These are phyloP conservation scores for Sporothrix brasiliensis DNA, from an alignment of 2,329 filamentous ascomycete species.

Conservation along the genomic window DNA sequence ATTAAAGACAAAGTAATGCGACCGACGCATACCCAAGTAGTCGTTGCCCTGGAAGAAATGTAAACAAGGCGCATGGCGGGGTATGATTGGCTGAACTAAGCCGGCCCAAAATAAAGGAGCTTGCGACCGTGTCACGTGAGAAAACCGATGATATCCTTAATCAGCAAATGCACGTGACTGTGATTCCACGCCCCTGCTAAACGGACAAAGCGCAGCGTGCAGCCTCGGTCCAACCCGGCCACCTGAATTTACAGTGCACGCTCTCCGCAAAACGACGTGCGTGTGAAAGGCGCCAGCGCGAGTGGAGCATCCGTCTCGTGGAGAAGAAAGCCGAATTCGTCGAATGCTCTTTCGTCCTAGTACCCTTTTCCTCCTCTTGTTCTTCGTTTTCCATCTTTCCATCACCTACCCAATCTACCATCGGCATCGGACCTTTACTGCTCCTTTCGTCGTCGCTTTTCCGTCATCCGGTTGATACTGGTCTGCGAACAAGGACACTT, in stretches of 20 bases:
- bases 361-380: not conserved
- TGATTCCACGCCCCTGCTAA: not conserved
- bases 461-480: not conserved
- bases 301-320: constrained; percentile 22
- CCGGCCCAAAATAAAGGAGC: constrained; percentile 3
- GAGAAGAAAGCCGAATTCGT: constrained; percentile 13
- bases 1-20: constrained; percentile 24
- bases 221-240: constrained; percentile 41
- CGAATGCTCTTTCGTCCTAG: not conserved
- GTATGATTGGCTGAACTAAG: constrained; percentile 34
- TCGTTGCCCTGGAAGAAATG: constrained; percentile 35
- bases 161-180: constrained; percentile 28
- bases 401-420: constrained; percentile 6
- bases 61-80: constrained; percentile 36
- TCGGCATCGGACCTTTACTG: not conserved
- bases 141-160: not conserved
- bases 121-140: constrained; percentile 25
- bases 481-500: not conserved
- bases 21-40: not conserved
- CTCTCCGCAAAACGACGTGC: constrained; percentile 25
- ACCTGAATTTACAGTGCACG: constrained; percentile 34
- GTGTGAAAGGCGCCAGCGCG: constrained; percentile 18
- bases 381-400: not conserved
- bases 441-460: not conserved
- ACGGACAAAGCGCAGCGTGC: not conserved